Base-by-base conservation (phyloP, 805 yeast genomes). In the Suhomyces xylopsoci region DNA sequence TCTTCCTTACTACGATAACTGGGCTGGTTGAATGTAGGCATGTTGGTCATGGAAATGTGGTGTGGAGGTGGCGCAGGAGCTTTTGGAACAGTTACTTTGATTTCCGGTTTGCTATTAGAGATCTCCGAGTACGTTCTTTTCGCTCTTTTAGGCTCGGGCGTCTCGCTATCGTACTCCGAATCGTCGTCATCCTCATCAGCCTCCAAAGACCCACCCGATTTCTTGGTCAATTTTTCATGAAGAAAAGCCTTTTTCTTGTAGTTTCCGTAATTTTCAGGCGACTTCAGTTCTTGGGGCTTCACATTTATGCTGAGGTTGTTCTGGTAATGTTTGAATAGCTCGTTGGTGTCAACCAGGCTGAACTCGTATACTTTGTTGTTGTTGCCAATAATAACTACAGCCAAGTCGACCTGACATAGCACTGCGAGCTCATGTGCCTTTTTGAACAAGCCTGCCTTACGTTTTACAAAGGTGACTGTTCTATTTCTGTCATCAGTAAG, bases 381-480 rank as follows among this genome's bases (percentile, higher is more conserved):
- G 61, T 83, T 83, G 17, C 96, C 96, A 36, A 91, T 76, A 24
- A 93, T 90, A 14, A 93, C 84, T 28, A 93, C 93, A 1, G 98
- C 96, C 28, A 94, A 78, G 64, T 93, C 98, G 5, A 91, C 96
- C 57, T 90, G 92, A 69, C 98, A 93, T 40, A 93, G 77, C 9
- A 93, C 93, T 0, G 97, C 84, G 51, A 94, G 77, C 68, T 88
- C 94, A 65, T 87, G 88, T 2, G 93, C 93, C 67, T 87, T 88
- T 64, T 88, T 88, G 71, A 94, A 92, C 30, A 93, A 76, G 2
- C 99, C 99, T 0, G 96, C 96, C 68, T 93, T 93, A 51, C 99
- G 81, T 70, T 93, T 93, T 57, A 90, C 90, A 68, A 93, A 94
- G 0, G 99, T 93, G 26, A 85, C 89, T 5, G 88, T 83, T 52